Evolutionary conservation across 495 filamentous ascomycete genomes (phyloP).

Genomic region (Massariosphaeria phaeospora): DNA sequence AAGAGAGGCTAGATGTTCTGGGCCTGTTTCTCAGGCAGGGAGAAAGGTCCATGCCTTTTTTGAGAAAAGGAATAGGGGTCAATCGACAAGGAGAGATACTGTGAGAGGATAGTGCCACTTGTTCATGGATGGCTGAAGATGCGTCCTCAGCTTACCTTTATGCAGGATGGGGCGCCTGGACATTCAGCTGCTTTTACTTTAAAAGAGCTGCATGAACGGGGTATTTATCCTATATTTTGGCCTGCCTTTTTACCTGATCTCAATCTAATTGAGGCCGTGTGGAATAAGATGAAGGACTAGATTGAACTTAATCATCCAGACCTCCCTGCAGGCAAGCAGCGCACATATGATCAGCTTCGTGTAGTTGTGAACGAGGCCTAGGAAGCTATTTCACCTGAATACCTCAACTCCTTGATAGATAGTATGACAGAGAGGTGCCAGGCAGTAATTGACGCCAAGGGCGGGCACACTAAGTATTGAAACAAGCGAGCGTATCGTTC

Average conservation of each 20-base stretch:
- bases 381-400: too few relatives aligned
- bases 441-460: too few relatives aligned
- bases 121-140: too few relatives aligned
- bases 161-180: background rate
- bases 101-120: too few relatives aligned
- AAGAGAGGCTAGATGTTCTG: background rate
- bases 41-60: too few relatives aligned
- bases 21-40: background rate
- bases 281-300: background rate
- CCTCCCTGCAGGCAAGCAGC: background rate
- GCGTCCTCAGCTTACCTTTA: too few relatives aligned
- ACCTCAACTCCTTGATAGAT: too few relatives aligned
- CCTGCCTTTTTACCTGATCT: background rate
- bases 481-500: too few relatives aligned
- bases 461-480: too few relatives aligned
- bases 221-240: background rate
- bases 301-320: background rate
- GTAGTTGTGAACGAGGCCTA: background rate
- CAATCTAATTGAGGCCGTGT: background rate
- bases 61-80: too few relatives aligned
- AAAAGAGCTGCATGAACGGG: background rate
- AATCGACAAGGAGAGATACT: too few relatives aligned
- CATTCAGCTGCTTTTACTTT: background rate
- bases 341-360: background rate
- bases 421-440: too few relatives aligned